A percentile compares a stretch with the other conserved stretches of the same genome.
Evolutionary conservation across 2,329 filamentous ascomycete genomes (phyloP).

Genomic region (Xylariales sp.): DNA sequence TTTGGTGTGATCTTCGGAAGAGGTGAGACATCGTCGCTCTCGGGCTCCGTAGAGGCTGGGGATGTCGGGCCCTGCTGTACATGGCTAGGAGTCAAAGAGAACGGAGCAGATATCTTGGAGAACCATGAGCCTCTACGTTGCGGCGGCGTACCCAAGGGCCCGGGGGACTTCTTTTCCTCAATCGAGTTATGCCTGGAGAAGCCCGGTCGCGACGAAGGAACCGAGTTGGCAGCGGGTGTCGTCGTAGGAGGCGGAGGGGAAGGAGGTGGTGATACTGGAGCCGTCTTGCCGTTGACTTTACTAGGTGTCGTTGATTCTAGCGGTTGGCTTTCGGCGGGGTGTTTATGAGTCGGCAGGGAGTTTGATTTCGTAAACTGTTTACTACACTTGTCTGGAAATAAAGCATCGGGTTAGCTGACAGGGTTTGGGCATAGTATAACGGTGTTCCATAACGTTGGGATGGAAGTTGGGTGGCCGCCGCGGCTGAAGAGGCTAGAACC

Average conservation of each 20-base stretch:
- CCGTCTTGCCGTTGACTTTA: constrained; percentile 21
- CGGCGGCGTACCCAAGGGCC: constrained; percentile 30
- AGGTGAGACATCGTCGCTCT: constrained; percentile 33
- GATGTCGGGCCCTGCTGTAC: constrained; percentile 19
- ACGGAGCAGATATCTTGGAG: constrained; percentile 87
- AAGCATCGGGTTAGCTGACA: constrained; percentile 13
- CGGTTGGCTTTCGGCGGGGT: constrained; percentile 14
- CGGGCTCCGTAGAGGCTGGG: constrained; percentile 24
- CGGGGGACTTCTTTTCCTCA: constrained; percentile 24
- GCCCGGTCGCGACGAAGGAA: constrained; percentile 25
- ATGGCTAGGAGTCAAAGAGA: constrained; percentile 56
- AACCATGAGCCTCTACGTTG: constrained; percentile 81
- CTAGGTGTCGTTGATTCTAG: constrained; percentile 15
- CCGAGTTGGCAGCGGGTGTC: constrained; percentile 19
- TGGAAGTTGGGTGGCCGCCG: no score
- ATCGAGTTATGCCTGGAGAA: constrained; percentile 27
- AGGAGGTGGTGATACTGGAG: constrained; percentile 13
- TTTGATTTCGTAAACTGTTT: constrained; percentile 17
- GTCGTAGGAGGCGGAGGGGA: constrained; percentile 14
- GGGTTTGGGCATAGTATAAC: background rate
- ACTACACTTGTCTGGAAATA: constrained; percentile 19
- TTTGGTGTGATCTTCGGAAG: constrained; percentile 45
- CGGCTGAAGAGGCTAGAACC: background rate
- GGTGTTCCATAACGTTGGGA: background rate
- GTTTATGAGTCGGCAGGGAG: constrained; percentile 17